Evolutionary conservation across 345 rosid species (phyloP).

Genomic region (Balakata baccata): DNA sequence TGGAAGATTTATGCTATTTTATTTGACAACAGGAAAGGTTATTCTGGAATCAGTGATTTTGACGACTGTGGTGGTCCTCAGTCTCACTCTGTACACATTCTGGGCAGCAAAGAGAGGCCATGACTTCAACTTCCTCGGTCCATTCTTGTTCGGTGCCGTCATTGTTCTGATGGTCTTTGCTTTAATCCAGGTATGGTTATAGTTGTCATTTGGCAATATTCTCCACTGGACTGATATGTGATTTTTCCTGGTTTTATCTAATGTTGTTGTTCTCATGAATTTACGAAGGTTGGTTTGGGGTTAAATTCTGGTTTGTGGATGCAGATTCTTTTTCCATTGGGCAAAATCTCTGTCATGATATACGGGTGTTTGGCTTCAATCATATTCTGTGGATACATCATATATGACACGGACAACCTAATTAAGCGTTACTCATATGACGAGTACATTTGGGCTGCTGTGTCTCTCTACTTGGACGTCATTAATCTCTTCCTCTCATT

Average conservation of each 20-base stretch:
- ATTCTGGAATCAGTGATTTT: conserved; percentile 76
- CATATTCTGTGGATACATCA: conserved; percentile 79
- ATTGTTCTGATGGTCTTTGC: conserved; percentile 62
- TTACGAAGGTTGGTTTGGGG: not conserved
- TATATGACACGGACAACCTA: conserved; percentile 79
- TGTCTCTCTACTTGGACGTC: conserved; percentile 69
- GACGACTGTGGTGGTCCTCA: conserved; percentile 63
- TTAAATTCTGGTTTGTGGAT: conserved; percentile 16
- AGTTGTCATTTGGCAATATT: not conserved
- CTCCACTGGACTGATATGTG: not conserved
- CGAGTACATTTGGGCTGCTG: conserved; percentile 87
- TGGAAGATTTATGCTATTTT: not conserved
- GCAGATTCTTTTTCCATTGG: conserved; percentile 77
- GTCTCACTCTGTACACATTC: conserved; percentile 85
- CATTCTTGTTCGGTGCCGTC: conserved; percentile 79
- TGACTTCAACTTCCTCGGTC: conserved; percentile 86
- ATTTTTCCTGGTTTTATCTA: not conserved
- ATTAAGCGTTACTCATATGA: conserved; percentile 80
- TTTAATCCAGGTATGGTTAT: conserved; percentile 57
- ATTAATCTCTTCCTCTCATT: conserved; percentile 72
- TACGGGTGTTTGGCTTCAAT: conserved; percentile 74
- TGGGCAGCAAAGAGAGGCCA: conserved; percentile 93
- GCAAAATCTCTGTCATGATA: conserved; percentile 68
- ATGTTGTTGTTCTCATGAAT: not conserved
- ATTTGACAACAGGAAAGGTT: conserved; percentile 55